These are phyloP conservation scores for Aegle marmelos DNA, from an alignment of 345 rosid genomes.

Conservation along the genomic window DNA sequence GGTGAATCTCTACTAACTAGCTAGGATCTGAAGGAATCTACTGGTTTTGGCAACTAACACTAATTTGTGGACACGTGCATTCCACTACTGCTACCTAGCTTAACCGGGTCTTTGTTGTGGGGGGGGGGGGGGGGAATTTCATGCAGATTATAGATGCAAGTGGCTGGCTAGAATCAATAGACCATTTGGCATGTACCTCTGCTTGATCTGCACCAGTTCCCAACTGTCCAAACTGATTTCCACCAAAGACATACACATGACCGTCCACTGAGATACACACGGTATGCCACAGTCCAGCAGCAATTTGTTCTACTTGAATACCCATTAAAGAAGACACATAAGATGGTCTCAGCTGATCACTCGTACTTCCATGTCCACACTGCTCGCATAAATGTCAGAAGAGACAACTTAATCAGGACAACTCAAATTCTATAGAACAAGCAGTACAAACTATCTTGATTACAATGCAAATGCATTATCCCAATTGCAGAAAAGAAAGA, in stretches of 20 bases:
- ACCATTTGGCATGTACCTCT: conserved; percentile 44
- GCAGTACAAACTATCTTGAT: neutral
- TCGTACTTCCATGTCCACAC: conserved; percentile 85
- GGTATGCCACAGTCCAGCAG: conserved; percentile 90
- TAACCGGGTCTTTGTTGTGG: no score
- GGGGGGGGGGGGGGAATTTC: neutral
- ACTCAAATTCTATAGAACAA: neutral
- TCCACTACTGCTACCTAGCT: neutral
- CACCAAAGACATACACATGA: conserved; percentile 66
- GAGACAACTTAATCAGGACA: neutral
- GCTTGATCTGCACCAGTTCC: conserved; percentile 77
- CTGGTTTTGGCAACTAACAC: neutral
- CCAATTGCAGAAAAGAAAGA: neutral
- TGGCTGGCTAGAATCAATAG: neutral
- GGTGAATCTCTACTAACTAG: neutral
- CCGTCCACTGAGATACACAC: conserved; percentile 64
- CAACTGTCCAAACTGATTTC: conserved; percentile 88
- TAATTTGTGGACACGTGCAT: neutral
- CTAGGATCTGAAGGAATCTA: neutral
- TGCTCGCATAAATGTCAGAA: conserved; percentile 17
- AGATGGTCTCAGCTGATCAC: conserved; percentile 68
- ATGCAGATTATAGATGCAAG: neutral
- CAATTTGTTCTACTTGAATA: conserved; percentile 44
- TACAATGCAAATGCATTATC: neutral
- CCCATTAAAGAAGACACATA: conserved; percentile 50